phyloP scores from a whole-genome alignment of 768 basidiomycete genomes.

The Tricholoma hemisulphureum region DNA sequence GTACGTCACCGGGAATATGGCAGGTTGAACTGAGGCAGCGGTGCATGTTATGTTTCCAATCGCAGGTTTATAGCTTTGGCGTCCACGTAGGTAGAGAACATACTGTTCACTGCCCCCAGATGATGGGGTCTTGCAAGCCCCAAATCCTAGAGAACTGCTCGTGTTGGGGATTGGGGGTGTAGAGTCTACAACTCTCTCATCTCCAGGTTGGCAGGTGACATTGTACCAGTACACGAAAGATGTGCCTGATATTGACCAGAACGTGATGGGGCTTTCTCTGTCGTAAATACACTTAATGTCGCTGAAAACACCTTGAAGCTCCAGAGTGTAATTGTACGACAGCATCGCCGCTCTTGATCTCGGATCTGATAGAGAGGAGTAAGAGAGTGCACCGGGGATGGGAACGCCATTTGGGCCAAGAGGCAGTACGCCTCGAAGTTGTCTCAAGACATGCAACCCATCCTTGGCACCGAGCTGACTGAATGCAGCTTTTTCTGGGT shows the following conservation, averaged over 20 bases:
- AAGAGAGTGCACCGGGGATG: not conserved
- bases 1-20: conserved; percentile 17
- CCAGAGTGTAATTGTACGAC: not conserved
- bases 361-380: not conserved
- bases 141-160: conserved; percentile 8
- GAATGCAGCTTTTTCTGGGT: not conserved
- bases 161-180: not conserved
- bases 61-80: not conserved
- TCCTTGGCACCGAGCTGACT: not conserved
- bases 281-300: not conserved
- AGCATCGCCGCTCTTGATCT: not conserved
- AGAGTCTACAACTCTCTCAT: not conserved
- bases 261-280: not conserved
- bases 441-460: not conserved
- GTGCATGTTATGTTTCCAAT: conserved; percentile 21
- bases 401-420: not conserved
- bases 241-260: not conserved
- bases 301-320: not conserved
- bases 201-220: not conserved
- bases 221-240: not conserved
- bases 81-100: conserved; percentile 13
- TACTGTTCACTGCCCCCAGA: conserved; percentile 5
- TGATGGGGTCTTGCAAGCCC: conserved; percentile 13
- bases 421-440: not conserved
- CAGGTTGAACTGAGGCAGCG: conserved; percentile 14